Conservation (phyloP, 257 asterid species). For the Euphrasia confusa region DNA sequence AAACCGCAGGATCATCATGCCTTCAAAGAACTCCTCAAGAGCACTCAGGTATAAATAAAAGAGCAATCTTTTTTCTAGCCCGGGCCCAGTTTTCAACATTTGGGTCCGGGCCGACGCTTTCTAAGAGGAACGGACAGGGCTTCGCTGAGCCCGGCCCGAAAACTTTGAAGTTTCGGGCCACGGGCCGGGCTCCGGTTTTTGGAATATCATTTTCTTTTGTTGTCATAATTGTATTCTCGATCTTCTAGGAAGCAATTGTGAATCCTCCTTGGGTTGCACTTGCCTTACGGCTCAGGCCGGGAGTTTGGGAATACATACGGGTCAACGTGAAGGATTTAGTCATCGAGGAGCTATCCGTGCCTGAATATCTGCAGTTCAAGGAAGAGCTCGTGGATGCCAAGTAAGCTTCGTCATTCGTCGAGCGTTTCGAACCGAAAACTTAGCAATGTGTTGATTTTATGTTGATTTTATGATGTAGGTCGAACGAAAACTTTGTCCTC, state of each 20-base stretch:
- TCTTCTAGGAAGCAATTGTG: constrained; percentile 30
- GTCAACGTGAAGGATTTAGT: constrained; percentile 24
- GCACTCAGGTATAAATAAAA: neutral
- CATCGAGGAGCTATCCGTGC: constrained; percentile 24
- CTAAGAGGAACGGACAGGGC: too few relatives aligned
- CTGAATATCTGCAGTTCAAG: constrained; percentile 32
- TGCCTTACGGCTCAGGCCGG: constrained; percentile 40
- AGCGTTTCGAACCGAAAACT: neutral
- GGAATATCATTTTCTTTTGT: neutral
- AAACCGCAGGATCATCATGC: neutral
- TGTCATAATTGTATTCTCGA: neutral
- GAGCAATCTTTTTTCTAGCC: neutral
- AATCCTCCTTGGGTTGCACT: constrained; percentile 32
- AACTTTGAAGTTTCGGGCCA: too few relatives aligned
- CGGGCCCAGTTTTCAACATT: neutral
- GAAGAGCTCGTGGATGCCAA: constrained; percentile 26
- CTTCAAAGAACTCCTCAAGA: neutral
- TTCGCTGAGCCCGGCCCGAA: too few relatives aligned
- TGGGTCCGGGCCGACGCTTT: neutral
- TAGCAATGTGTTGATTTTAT: neutral
- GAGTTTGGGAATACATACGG: constrained; percentile 34
- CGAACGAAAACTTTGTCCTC: constrained; percentile 4
- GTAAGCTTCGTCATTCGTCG: constrained; percentile 8
- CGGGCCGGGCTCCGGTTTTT: neutral
- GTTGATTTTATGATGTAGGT: neutral